phyloP scores from a whole-genome alignment of 2,329 filamentous ascomycete genomes.

The Epichloe aotearoae region DNA sequence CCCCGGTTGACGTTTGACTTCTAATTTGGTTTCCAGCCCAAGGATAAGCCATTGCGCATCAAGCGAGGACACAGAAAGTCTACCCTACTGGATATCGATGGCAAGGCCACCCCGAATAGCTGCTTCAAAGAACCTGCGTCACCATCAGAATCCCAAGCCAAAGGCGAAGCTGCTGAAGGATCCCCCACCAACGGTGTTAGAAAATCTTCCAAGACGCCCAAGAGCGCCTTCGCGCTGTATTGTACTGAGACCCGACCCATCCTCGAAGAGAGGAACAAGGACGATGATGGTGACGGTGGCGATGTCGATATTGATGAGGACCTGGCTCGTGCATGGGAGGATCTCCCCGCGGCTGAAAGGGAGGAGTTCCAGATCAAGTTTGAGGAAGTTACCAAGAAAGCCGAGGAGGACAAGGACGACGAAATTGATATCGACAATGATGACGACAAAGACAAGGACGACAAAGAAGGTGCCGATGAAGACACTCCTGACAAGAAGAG shows the following conservation, averaged over 20 bases:
- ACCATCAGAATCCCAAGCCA: conserved; percentile 26
- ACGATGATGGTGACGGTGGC: conserved; percentile 15
- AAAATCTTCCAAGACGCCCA: conserved; percentile 29
- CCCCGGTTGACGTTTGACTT: background rate
- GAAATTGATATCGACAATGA: conserved; percentile 10
- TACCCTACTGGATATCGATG: conserved; percentile 32
- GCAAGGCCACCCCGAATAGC: conserved; percentile 24
- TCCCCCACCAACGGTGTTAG: conserved; percentile 26
- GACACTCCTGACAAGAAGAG: conserved; percentile 11
- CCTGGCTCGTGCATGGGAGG: conserved; percentile 41
- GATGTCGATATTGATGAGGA: conserved; percentile 37
- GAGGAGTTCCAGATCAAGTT: conserved; percentile 32
- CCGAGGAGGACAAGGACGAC: conserved; percentile 15
- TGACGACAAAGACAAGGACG: conserved; percentile 4
- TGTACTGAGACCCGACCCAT: conserved; percentile 34
- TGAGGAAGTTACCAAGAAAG: conserved; percentile 14
- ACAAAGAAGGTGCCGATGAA: conserved; percentile 6
- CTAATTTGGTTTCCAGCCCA: conserved; percentile 41
- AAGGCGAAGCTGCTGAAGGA: conserved; percentile 8
- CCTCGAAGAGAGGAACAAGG: conserved; percentile 31
- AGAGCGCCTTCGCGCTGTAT: conserved; percentile 42
- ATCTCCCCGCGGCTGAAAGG: conserved; percentile 34
- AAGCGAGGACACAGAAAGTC: conserved; percentile 60
- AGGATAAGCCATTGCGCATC: conserved; percentile 63
- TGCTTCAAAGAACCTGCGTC: conserved; percentile 33